Evolutionary conservation across 495 filamentous ascomycete species (phyloP), one percentile per base, ranked within the genome.

Genomic region (Evernia prunastri): DNA sequence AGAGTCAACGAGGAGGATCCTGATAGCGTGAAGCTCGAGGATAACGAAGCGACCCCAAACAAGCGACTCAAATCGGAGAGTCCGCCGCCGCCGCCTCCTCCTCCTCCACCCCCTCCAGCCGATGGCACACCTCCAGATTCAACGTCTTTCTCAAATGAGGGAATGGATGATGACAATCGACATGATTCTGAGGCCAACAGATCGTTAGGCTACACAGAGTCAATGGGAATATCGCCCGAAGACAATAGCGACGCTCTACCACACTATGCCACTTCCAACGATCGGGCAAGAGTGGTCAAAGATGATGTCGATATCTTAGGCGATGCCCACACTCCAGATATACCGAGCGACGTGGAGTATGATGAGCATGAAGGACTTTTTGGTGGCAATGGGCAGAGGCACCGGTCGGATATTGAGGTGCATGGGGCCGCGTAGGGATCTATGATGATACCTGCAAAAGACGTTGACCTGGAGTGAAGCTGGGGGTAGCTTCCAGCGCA

Each of bases 41-140:
- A 73, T 43, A 64, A 73, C 29, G 59, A 69, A 9, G 36, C 64
- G 53, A 65, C 67, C 12, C 76, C 75, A 63, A 73, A 66, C 45
- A 78, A 77, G 70, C 73, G 67, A 58, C 56, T 68, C 20, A 72
- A 69, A 61, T 74, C 72, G 1, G 71, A 75, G 56, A 62, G 69
- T 25, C 69, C 72, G 27, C 76, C 79, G 12, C 77, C 78, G 20
- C 78, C 78, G 17, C 79, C 79, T 33, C 79, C 79, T 4, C 79
- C 77, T 37, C 72, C 78, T 33, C 79, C 79, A 7, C 79, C 77
- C 37, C 72, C 78, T 18, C 76, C 74, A 63, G 61, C 53, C 20
- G 39, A 56, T 35, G 53, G 54, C 23, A 62, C 29, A 37, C 49
- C 45, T 17, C 51, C 54, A 13, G 36, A 56, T 23, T 40, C 37